Conservation (phyloP, 257 asterid genomes). For the Oldenlandia corymbosa region DNA sequence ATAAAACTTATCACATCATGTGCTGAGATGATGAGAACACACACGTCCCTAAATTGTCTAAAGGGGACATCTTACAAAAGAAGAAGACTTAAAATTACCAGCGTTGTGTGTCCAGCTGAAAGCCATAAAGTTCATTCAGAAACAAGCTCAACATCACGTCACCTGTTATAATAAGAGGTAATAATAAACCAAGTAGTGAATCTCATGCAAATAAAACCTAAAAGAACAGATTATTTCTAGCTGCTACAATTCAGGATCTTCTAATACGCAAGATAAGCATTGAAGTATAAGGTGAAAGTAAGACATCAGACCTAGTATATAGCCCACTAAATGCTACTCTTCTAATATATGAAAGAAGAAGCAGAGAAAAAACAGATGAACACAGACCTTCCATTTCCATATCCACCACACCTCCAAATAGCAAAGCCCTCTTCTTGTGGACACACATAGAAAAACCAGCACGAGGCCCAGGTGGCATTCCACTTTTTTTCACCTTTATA, state of each 20-base stretch:
- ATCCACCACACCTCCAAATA: slow-evolving; percentile 98
- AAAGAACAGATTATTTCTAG: too few relatives aligned
- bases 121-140: slow-evolving; percentile 92
- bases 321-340: not conserved
- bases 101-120: slow-evolving; percentile 88
- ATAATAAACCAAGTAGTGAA: too few relatives aligned
- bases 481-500: slow-evolving; percentile 78
- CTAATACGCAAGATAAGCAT: not conserved
- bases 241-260: too few relatives aligned
- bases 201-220: not conserved
- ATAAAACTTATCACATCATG: not conserved
- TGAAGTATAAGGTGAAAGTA: not conserved
- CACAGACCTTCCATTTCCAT: slow-evolving; percentile 87
- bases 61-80: not conserved
- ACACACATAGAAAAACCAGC: slow-evolving; percentile 95
- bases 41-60: not conserved
- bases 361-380: slow-evolving; percentile 9
- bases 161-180: slow-evolving; percentile 57
- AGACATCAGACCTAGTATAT: not conserved
- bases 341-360: slow-evolving; percentile 7
- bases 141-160: slow-evolving; percentile 96
- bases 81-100: slow-evolving; percentile 46
- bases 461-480: slow-evolving; percentile 99
- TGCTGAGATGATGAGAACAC: not conserved
- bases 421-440: slow-evolving; percentile 88